Evolutionary conservation across 2,329 filamentous ascomycete species (phyloP), one percentile per base, ranked within the genome.

Genomic region (Aspergillus sojae): DNA sequence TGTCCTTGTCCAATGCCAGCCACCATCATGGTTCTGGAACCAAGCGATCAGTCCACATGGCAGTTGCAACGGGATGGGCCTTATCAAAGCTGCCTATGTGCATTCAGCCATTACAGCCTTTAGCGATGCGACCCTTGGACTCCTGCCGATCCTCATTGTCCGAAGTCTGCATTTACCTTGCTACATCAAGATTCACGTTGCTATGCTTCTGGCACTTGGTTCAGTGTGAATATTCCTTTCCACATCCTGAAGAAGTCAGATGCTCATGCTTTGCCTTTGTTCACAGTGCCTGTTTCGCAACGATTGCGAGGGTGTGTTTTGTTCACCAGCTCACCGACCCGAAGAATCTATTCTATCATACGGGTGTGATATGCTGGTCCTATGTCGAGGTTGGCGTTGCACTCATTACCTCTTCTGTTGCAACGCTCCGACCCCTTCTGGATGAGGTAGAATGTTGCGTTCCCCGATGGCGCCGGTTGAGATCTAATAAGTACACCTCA

Each of bases 301-400:
- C 58, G 3, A 11, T 55, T 26, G 50, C 52, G 5, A 39, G 58
- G 23, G 46, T 61, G 6, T 32, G 26, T 16, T 61, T 46, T 26
- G 28, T 61, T 5, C 58, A 61, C 12, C 28, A 52, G 6, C 58
- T 61, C n/a, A 48, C 41, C 12, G 58, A 61, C 23, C 58, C 58
- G 5, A 61, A 61, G 28, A 55, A 61, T 53, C 50, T 61, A 12
- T 61, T 61, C 19, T 46, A 55, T 16, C 2, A 56, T 34, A 61
- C 30, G 6, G 58, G 58, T 1, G 28, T 61, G 16, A 32, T 61
- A 32, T 23, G 26, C 16, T 54, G 46, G 46, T 61, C 58, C 14
- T 56, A 53, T 23, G 7, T 61, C 7, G 58, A 61, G 23, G 48
- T 56, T n/a, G 58, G 45, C 7, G 54, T 56, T 1, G 58, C 58